Evolutionary conservation across 2,329 filamentous ascomycete species (phyloP), one percentile per base, ranked within the genome.

Genomic region (Elsinoe arachidis): DNA sequence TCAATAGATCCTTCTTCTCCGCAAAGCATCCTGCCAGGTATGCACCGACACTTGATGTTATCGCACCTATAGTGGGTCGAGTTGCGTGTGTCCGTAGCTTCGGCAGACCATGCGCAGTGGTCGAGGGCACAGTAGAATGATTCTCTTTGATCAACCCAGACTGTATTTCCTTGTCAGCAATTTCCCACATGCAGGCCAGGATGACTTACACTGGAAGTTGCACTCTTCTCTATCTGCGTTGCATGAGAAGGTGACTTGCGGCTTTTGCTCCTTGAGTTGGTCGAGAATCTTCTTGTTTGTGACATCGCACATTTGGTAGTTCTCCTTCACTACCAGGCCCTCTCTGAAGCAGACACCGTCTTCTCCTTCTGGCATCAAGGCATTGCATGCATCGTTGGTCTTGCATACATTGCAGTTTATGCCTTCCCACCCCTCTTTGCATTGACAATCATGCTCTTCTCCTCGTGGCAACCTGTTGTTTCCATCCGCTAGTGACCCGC

Each of bases 391-490:
- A 63, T 86, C 77, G 69, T 97, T 80, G 3, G 84, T 83, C 60
- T 86, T 84, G 73, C 93, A 99, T 58, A 99, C 89, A 60, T 79
- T 99, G 81, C 93, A 99, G 77, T 99, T 99, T 74, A 99, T 92
- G 62, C 93, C 93, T 39, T 82, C 82, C 93, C 93, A 99, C 57
- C 93, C 93, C 37, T 95, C 88, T 68, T 91, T 87, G 72, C 93
- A 99, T 41, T 90, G 76, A 74, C 93, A 99, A 39, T 78, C 76
- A 58, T 84, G 79, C 61, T 82, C 84, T 55, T 83, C 76, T 26
- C 54, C 54, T 68, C 93, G 83, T 68, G 88, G 85, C 19, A 85
- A 82, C 64, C 93, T 82, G 66, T 97, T 84, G 63, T 80, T 80
- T 62, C 90, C 91, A 65, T 90, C 86, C 38, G 88, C 83, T 39